Conservation (phyloP, 352 stramenopile genomes). For the Phytophthora cryptogea region DNA sequence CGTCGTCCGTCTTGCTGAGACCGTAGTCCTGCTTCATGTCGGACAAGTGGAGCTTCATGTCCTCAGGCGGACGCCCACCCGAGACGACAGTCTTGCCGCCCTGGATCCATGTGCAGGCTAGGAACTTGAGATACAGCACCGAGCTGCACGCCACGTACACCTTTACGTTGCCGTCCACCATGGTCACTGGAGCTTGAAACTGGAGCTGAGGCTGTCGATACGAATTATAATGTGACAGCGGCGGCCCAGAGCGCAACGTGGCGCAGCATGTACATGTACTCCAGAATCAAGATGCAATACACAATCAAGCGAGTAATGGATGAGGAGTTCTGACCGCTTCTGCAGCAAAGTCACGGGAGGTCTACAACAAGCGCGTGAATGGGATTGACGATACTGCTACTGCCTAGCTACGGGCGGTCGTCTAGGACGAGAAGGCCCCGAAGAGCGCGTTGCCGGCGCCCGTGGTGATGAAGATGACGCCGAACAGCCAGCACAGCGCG, state of each 20-base stretch:
- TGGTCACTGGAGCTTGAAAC: conserved; percentile 3
- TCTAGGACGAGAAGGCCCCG: conserved; percentile 34
- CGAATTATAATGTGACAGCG: neutral
- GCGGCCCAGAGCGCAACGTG: too few relatives aligned
- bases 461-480: conserved; percentile 41
- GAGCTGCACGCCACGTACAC: conserved; percentile 46
- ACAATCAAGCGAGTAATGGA: too few relatives aligned
- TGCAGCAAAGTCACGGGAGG: neutral
- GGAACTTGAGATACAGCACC: conserved; percentile 63
- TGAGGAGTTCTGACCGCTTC: neutral
- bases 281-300: too few relatives aligned
- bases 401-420: conserved; percentile 3
- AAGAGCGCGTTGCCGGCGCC: conserved; percentile 39
- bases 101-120: conserved; percentile 49
- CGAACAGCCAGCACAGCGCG: conserved; percentile 43
- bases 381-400: conserved; percentile 13
- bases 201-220: conserved; percentile 1
- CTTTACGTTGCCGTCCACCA: conserved; percentile 39
- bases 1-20: conserved; percentile 20
- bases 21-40: conserved; percentile 28
- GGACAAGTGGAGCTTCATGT: conserved; percentile 29
- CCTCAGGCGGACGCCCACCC: conserved; percentile 51
- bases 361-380: conserved; percentile 8
- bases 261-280: too few relatives aligned
- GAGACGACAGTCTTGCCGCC: conserved; percentile 51